Conservation (phyloP, 495 filamentous ascomycete genomes). For the Tuber calosporum region DNA sequence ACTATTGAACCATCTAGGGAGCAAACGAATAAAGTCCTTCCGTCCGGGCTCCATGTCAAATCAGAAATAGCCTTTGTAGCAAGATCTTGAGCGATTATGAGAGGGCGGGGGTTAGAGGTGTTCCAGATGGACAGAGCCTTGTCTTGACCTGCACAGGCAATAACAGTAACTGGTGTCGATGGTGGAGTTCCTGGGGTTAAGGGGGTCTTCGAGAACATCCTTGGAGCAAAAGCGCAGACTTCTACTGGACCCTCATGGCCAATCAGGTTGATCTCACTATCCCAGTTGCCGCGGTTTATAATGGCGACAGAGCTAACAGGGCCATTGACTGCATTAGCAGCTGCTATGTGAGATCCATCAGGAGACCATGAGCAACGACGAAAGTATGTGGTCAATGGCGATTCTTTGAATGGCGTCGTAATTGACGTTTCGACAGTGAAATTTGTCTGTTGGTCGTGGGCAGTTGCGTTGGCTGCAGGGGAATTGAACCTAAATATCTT, state of each 20-base stretch:
- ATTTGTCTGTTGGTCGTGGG: constrained; percentile 90
- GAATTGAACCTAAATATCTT: constrained; percentile 94
- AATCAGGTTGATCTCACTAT: constrained; percentile 93
- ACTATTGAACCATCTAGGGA: constrained; percentile 84
- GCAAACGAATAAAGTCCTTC: constrained; percentile 73
- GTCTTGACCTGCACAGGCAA: constrained; percentile 93
- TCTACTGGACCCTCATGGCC: constrained; percentile 95
- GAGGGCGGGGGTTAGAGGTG: constrained; percentile 81
- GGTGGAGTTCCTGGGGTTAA: constrained; percentile 44
- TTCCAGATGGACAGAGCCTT: constrained; percentile 96
- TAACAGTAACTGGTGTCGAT: constrained; percentile 71
- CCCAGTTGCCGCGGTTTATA: constrained; percentile 85
- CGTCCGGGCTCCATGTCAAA: constrained; percentile 90
- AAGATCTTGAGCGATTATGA: constrained; percentile 80
- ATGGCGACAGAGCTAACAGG: constrained; percentile 96
- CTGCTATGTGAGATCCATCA: constrained; percentile 93
- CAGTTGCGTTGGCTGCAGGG: constrained; percentile 81
- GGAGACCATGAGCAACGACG: constrained; percentile 94
- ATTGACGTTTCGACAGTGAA: constrained; percentile 88
- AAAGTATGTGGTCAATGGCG: constrained; percentile 94
- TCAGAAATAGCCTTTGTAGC: constrained; percentile 86
- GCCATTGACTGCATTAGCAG: constrained; percentile 92
- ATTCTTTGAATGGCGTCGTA: constrained; percentile 70
- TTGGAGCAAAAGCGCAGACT: constrained; percentile 92
- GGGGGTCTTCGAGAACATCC: constrained; percentile 74